Conservation (phyloP, 2,329 filamentous ascomycete genomes). For the Fonsecaea erecta region DNA sequence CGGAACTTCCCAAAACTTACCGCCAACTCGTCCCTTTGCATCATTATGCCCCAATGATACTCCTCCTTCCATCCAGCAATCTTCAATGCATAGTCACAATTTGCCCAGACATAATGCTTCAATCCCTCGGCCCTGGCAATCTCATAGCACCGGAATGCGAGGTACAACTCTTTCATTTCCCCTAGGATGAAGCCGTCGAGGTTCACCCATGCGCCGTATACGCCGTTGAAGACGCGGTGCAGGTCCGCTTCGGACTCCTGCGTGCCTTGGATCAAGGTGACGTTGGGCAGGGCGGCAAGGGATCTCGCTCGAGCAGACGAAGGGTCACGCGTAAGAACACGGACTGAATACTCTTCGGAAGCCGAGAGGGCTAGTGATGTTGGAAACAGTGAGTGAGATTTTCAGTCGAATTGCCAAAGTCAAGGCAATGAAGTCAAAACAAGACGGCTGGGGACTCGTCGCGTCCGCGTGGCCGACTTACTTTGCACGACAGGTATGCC, state of each 20-base stretch:
- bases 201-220: slow-evolving; percentile 57
- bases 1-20: neutral
- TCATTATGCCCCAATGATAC: slow-evolving; percentile 54
- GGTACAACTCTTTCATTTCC: slow-evolving; percentile 58
- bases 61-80: slow-evolving; percentile 52
- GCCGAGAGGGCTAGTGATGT: slow-evolving; percentile 14
- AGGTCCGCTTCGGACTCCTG: slow-evolving; percentile 53
- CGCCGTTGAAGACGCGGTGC: slow-evolving; percentile 50
- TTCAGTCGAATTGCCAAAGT: neutral
- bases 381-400: neutral
- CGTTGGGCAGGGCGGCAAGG: slow-evolving; percentile 50
- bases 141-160: slow-evolving; percentile 44
- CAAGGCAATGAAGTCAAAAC: neutral
- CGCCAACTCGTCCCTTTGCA: slow-evolving; percentile 51
- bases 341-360: slow-evolving; percentile 37
- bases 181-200: slow-evolving; percentile 59
- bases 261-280: slow-evolving; percentile 54
- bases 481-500: slow-evolving; percentile 54
- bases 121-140: slow-evolving; percentile 42
- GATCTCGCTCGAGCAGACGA: slow-evolving; percentile 49
- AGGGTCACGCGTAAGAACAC: slow-evolving; percentile 55
- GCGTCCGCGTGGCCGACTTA: neutral
- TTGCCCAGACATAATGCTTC: slow-evolving; percentile 53
- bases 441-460: neutral
- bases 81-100: slow-evolving; percentile 56